Evolutionary conservation across 2,329 filamentous ascomycete genomes (phyloP), one percentile per base, ranked within the genome.

Genomic region (Rutstroemia sp.): DNA sequence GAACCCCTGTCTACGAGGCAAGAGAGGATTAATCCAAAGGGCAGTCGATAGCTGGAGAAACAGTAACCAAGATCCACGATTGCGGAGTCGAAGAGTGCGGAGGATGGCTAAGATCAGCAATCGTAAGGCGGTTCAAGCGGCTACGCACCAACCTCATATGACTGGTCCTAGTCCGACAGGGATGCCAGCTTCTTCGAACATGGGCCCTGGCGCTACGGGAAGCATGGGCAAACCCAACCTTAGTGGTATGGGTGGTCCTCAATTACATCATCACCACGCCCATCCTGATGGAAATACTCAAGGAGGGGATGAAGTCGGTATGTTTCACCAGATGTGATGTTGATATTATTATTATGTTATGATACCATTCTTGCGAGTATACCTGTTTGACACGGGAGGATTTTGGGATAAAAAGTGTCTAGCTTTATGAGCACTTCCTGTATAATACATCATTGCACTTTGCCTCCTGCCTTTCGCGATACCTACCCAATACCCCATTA

Each of bases 11-110:
- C 79, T 97, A 58, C 85, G 92, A 61, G 92, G 92, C 64, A 97
- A 97, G 79, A 83, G 94, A 65, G 94, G 94, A 7, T 79, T 99
- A 59, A 99, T 99, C 65, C 94, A 99, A 76, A 83, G 94, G 62
- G 94, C 94, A 2, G 94, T 99, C 46, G 94, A 99, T 73, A 96
- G 92, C 76, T 97, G 94, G 94, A 83, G 94, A 61, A 99, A 99
- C 77, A 97, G 92, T 80, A 97, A 97, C 74, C 91, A 95, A 75
- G 94, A 99, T 67, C 90, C 90, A 50, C 82, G 92, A 64, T 77
- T 97, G 69, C 84, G 94, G 70, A 97, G 92, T 73, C 82, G 94
- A 71, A 82, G 94, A 66, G 94, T 99, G 57, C 85, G 94, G 63
- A 85, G 94, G 63, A 94, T 95, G 89, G 92, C 92, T 56, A 99